A percentile compares a stretch with the other conserved stretches of the same genome.
These are phyloP conservation scores for Amaranthus palmeri DNA, from an alignment of 148 eudicot genomes.

Conservation along the genomic window DNA sequence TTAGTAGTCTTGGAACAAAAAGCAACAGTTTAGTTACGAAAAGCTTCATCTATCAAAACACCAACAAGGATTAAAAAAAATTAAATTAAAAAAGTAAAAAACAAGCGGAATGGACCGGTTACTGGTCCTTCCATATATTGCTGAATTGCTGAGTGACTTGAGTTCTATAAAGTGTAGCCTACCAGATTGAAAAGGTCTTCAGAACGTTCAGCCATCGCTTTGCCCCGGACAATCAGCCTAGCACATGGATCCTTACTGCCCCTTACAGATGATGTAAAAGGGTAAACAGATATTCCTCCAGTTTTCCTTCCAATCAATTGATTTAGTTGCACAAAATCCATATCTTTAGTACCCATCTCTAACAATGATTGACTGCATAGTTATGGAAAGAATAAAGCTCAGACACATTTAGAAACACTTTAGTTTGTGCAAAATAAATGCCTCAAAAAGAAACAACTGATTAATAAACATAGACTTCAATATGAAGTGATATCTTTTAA, in stretches of 20 bases:
- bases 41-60: not conserved
- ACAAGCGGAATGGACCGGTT: not conserved
- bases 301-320: slow-evolving; percentile 98
- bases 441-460: not conserved
- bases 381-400: not conserved
- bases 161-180: slow-evolving; percentile 3
- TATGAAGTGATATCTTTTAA: not conserved
- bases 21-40: not conserved
- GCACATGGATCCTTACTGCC: slow-evolving; percentile 68
- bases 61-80: no score
- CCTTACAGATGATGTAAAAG: slow-evolving; percentile 78
- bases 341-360: slow-evolving; percentile 98
- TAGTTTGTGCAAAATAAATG: not conserved
- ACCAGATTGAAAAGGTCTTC: slow-evolving; percentile 93
- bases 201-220: slow-evolving; percentile 90
- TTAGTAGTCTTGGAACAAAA: not conserved
- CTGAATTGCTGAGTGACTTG: not conserved
- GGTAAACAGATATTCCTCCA: slow-evolving; percentile 93
- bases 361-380: slow-evolving; percentile 74
- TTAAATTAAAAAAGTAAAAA: not conserved
- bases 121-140: not conserved
- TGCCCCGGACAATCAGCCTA: slow-evolving; percentile 82
- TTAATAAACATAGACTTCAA: not conserved
- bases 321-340: slow-evolving; percentile 94
- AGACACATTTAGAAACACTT: not conserved